Evolutionary conservation across 1,284 basidiomycete genomes (phyloP).

Genomic region (Naganishia sp.): DNA sequence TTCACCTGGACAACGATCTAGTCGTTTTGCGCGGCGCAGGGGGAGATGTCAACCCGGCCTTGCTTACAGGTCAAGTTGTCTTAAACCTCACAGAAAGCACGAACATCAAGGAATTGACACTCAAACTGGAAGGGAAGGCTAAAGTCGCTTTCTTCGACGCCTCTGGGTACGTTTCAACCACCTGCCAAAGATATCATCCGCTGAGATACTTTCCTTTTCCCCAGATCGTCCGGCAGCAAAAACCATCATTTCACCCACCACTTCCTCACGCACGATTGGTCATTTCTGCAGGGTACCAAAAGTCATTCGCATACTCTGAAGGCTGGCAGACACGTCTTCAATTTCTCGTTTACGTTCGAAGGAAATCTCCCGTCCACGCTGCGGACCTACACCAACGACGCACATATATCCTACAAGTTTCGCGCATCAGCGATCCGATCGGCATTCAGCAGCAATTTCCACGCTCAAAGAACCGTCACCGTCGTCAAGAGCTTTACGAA

Average conservation of each 20-base stretch:
- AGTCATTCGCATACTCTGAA: constrained; percentile 81
- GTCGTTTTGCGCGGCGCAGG: constrained; percentile 76
- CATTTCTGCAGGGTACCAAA: constrained; percentile 62
- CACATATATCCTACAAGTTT: constrained; percentile 78
- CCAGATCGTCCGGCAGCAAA: constrained; percentile 41
- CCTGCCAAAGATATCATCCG: constrained; percentile 29
- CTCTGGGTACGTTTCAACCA: constrained; percentile 62
- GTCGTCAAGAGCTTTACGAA: constrained; percentile 72
- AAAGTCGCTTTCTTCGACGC: constrained; percentile 65
- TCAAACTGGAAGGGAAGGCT: constrained; percentile 80
- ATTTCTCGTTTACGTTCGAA: constrained; percentile 74
- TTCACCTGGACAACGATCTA: constrained; percentile 69
- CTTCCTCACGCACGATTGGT: constrained; percentile 81
- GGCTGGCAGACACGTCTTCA: constrained; percentile 64
- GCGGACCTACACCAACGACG: constrained; percentile 61
- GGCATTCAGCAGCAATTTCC: constrained; percentile 72
- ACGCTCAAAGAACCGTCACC: constrained; percentile 63
- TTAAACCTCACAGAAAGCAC: constrained; percentile 76
- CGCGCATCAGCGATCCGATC: constrained; percentile 76
- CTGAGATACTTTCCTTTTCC: background rate
- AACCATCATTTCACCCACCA: constrained; percentile 62
- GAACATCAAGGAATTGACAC: constrained; percentile 79
- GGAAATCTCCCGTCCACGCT: constrained; percentile 78
- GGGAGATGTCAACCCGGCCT: constrained; percentile 75
- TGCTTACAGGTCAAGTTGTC: constrained; percentile 66